Conservation (phyloP, 306 rosid species). For the Dicorynia guianensis region DNA sequence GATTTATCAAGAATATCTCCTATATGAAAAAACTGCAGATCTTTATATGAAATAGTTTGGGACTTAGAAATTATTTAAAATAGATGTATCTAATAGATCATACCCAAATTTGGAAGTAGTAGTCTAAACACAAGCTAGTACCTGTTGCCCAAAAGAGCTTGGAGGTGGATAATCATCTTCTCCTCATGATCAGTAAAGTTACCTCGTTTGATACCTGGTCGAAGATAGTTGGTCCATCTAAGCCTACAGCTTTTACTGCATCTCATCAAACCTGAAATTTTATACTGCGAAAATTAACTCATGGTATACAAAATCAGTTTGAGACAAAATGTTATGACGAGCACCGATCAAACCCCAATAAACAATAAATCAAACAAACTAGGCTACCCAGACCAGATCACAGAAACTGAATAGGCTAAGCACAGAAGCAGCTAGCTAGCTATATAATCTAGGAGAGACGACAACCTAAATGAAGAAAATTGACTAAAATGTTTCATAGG, state of each 20-base stretch:
- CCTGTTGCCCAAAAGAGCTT: conserved; percentile 95
- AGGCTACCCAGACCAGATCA: too few relatives aligned
- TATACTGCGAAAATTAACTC: background rate
- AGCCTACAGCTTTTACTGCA: conserved; percentile 97
- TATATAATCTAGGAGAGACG: too few relatives aligned
- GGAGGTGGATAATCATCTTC: conserved; percentile 88
- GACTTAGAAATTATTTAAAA: background rate
- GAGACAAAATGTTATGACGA: too few relatives aligned
- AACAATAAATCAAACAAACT: too few relatives aligned
- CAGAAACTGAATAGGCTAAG: too few relatives aligned
- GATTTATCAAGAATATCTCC: too few relatives aligned
- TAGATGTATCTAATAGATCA: background rate
- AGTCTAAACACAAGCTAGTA: background rate
- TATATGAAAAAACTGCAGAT: too few relatives aligned
- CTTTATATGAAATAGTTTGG: background rate
- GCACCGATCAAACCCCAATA: too few relatives aligned
- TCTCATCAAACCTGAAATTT: conserved; percentile 72
- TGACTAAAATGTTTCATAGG: too few relatives aligned
- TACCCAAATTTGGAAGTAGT: background rate
- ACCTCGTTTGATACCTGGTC: conserved; percentile 92
- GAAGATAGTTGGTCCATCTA: conserved; percentile 92
- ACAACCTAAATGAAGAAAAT: too few relatives aligned
- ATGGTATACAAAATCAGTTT: conserved; percentile 30
- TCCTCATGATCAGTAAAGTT: conserved; percentile 84
- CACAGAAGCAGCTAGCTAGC: too few relatives aligned